Evolutionary conservation across 192 early-diverging fungal species (phyloP).

Genomic region (Podila horticola): DNA sequence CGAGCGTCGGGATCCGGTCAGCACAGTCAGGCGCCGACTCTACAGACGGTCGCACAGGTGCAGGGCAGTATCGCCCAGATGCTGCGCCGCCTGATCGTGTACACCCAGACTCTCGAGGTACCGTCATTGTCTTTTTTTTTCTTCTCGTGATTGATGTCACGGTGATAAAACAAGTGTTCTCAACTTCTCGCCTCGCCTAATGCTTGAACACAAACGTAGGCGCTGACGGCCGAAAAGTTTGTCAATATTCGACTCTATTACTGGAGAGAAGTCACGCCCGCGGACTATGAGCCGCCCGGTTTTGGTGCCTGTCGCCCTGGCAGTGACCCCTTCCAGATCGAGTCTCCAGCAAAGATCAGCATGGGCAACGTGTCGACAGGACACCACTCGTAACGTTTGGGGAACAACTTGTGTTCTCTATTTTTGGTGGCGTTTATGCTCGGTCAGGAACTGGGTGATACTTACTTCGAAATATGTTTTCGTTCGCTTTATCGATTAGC

Average conservation of each 20-base stretch:
- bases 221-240: neutral
- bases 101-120: constrained; percentile 61
- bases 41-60: constrained; percentile 41
- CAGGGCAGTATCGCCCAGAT: constrained; percentile 50
- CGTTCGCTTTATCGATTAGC: no score
- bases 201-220: neutral
- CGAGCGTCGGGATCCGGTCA: constrained; percentile 9
- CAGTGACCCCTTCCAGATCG: constrained; percentile 48
- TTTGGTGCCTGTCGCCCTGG: constrained; percentile 47
- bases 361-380: constrained; percentile 58
- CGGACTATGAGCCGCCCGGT: constrained; percentile 64
- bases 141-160: no score
- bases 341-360: constrained; percentile 35
- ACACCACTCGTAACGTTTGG: constrained; percentile 41
- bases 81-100: constrained; percentile 55
- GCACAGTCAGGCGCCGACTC: constrained; percentile 17
- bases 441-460: no score
- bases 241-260: constrained; percentile 60
- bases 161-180: no score
- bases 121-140: no score
- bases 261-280: constrained; percentile 63
- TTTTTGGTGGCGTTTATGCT: no score
- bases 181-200: no score
- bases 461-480: no score
- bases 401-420: neutral